Evolutionary conservation across 108 stramenopile genomes (phyloP).

Genomic region (Craspedostauros australis): DNA sequence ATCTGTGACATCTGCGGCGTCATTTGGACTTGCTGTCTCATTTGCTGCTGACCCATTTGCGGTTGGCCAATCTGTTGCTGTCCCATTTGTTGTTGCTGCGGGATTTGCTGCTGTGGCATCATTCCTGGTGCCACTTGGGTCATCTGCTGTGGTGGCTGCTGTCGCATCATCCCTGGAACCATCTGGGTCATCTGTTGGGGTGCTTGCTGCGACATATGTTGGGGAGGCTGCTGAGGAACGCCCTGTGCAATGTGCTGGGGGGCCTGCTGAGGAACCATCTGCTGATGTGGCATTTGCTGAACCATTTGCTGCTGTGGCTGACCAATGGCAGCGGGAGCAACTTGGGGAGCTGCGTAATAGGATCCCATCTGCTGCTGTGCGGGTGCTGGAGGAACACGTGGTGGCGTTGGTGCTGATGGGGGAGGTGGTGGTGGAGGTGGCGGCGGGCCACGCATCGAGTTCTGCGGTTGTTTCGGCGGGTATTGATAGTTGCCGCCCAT

Average conservation of each 20-base stretch:
- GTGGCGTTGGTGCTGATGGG: constrained; percentile 3
- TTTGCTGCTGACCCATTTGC: too few species aligned
- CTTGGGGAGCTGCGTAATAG: neutral
- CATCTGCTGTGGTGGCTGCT: too few species aligned
- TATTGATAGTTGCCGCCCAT: constrained; percentile 7
- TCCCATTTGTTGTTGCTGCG: too few species aligned
- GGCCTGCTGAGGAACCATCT: neutral
- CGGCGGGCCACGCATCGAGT: constrained; percentile 9
- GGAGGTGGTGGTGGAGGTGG: constrained; percentile 10
- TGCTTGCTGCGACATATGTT: constrained; percentile 9
- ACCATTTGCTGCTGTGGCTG: constrained; percentile 10
- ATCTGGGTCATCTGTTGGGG: too few species aligned
- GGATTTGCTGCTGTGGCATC: too few species aligned
- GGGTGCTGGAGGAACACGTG: neutral
- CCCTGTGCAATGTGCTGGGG: neutral
- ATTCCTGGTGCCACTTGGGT: too few species aligned
- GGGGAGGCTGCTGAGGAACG: neutral
- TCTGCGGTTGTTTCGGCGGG: too few species aligned
- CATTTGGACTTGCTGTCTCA: too few species aligned
- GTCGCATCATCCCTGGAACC: too few species aligned
- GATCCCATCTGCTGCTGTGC: neutral
- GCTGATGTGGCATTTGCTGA: neutral
- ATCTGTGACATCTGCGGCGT: too few species aligned
- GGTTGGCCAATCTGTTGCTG: too few species aligned
- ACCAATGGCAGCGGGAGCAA: neutral